These are phyloP conservation scores for Aegilops bicornis DNA, from an alignment of 176 grass and related monocot genomes.

Conservation along the genomic window DNA sequence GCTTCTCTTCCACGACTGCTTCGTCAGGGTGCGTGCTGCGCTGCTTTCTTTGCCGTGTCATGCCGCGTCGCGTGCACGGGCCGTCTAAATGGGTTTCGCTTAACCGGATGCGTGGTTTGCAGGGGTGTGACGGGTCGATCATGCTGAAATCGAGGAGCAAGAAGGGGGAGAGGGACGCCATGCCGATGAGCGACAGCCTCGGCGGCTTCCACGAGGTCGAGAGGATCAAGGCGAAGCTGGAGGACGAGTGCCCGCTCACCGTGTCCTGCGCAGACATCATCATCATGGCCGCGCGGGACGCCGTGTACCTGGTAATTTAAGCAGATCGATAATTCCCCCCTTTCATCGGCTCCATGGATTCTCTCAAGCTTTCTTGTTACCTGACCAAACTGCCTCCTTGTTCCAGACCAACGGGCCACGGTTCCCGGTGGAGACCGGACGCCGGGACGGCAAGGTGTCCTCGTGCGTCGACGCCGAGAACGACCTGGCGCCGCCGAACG, in stretches of 20 bases:
- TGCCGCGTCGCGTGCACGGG: neutral
- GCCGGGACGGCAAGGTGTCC: conserved; percentile 50
- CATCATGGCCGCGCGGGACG: conserved; percentile 57
- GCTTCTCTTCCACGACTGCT: conserved; percentile 63
- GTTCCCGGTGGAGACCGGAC: conserved; percentile 47
- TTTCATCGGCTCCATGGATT: neutral
- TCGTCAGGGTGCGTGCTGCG: conserved; percentile 39
- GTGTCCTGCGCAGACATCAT: conserved; percentile 71
- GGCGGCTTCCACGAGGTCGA: conserved; percentile 51
- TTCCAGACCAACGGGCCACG: conserved; percentile 48
- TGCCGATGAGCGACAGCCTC: conserved; percentile 23
- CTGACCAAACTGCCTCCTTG: neutral
- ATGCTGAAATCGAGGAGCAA: conserved; percentile 32
- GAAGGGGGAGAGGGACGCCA: conserved; percentile 41
- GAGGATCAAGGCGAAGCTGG: conserved; percentile 56
- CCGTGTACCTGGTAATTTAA: conserved; percentile 50
- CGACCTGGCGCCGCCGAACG: conserved; percentile 36
- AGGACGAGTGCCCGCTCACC: conserved; percentile 48
- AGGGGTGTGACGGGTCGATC: conserved; percentile 62
- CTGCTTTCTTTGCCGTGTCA: neutral
- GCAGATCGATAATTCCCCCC: neutral
- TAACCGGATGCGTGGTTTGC: neutral
- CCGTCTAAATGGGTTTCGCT: too few species aligned
- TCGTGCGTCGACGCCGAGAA: neutral
- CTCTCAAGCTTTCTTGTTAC: neutral